Base-by-base conservation (phyloP, 371 early-diverging fungal genomes). In the Mucor saturninus region DNA sequence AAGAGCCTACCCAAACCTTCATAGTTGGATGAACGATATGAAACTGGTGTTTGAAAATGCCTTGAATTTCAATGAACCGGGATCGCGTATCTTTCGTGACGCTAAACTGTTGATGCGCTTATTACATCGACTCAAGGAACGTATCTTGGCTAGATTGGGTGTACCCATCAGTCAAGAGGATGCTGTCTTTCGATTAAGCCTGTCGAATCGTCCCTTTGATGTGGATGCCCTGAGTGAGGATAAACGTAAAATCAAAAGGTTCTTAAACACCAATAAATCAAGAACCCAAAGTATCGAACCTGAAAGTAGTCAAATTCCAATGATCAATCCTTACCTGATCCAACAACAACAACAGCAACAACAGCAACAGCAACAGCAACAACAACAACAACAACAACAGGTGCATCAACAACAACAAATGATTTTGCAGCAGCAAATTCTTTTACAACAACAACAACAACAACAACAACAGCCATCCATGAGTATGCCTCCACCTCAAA, bases 21-120 rank as follows among this genome's bases (percentile, higher is more conserved):
- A 79, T 3, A 86, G 84, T 37, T 91, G 91, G 71, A 84, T 86
- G 69, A 66, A 66, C 11, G 93, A 93, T 60, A 83, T 89, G 62
- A 73, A 79, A 42, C 72, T 78, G 26, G 83, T 93, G 35, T 90
- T 91, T 71, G 85, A 89, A 48, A 93, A 93, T 64, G 93, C 93
- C 0, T 81, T 87, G 66, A 85, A 79, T 15, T 93, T 86, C 62
- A 91, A 92, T 67, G 91, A 90, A 67, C 82, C 85, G 31, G 83
- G 83, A 7, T 91, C 91, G 8, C 85, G 86, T 53, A 82, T 92
- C 15, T 89, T 84, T 65, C 79, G 87, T 42, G 88, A 89, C 46
- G 91, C 90, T 21, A 83, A 86, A 40, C 60, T 80, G 2, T 73
- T 91, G 14, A 74, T 81, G 73, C 74, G 82, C 49, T 40, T 82